A percentile compares a stretch with the other conserved stretches of the same genome.
Conservation (phyloP, 2,329 filamentous ascomycete species). For the Verticillium nubilum region DNA sequence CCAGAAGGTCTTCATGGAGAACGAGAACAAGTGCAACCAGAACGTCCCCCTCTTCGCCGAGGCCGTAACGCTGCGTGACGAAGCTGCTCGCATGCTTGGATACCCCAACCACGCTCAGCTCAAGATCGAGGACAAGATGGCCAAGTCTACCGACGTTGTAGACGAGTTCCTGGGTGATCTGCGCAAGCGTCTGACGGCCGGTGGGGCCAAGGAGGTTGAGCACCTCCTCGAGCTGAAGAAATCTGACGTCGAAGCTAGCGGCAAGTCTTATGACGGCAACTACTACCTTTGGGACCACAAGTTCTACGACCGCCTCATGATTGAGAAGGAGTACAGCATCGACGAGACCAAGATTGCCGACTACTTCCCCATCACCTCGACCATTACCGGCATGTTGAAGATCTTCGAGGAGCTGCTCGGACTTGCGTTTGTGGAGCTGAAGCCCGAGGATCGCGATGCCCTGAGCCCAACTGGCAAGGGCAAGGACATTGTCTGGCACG, state of each 20-base stretch:
- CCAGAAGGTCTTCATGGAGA: conserved; percentile 63
- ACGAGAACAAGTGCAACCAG: conserved; percentile 75
- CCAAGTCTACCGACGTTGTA: conserved; percentile 50
- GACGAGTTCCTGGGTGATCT: conserved; percentile 60
- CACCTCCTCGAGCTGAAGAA: conserved; percentile 72
- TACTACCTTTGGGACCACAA: conserved; percentile 82
- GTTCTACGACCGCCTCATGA: conserved; percentile 75
- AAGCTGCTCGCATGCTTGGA: conserved; percentile 49
- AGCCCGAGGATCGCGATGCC: conserved; percentile 56
- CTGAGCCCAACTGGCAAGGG: conserved; percentile 63
- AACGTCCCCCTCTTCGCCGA: conserved; percentile 48
- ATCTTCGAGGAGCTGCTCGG: conserved; percentile 83
- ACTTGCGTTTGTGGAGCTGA: conserved; percentile 69
- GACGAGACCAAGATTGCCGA: conserved; percentile 77
- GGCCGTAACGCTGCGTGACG: conserved; percentile 48
- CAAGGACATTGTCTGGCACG: conserved; percentile 73
- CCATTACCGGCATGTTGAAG: conserved; percentile 70
- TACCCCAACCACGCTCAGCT: conserved; percentile 53
- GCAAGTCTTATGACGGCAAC: conserved; percentile 55
- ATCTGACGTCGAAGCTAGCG: conserved; percentile 56
- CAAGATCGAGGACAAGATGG: conserved; percentile 54
- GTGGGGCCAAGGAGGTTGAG: conserved; percentile 64
- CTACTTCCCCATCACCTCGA: conserved; percentile 74
- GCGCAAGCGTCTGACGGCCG: conserved; percentile 58
- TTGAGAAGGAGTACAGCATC: conserved; percentile 74